A percentile compares a stretch with the other conserved stretches of the same genome.
Evolutionary conservation across 495 filamentous ascomycete species (phyloP).

Genomic region (Cryomyces minteri): DNA sequence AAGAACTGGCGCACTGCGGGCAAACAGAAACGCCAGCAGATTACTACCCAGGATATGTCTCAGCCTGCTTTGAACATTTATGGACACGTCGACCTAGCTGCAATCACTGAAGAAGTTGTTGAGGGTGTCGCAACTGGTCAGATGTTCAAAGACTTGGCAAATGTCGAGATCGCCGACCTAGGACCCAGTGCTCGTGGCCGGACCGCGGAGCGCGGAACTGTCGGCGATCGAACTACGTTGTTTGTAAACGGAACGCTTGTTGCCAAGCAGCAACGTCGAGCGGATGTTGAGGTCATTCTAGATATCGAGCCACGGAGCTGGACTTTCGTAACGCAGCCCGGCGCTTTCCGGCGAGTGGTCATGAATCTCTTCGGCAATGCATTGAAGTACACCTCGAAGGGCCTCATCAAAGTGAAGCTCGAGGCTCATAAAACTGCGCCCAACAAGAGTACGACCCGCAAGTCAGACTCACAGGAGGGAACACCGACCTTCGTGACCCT

Average conservation of each 20-base stretch:
- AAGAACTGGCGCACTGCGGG: slow-evolving; percentile 4
- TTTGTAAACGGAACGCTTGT: too few species aligned
- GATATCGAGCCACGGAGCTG: slow-evolving; percentile 6
- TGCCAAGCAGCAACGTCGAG: neutral
- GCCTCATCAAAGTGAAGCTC: slow-evolving; percentile 13
- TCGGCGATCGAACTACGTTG: too few species aligned
- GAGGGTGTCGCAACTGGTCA: slow-evolving; percentile 13
- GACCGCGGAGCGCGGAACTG: neutral
- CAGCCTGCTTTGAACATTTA: slow-evolving; percentile 2
- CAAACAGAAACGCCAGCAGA: neutral
- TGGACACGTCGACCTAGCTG: slow-evolving; percentile 10
- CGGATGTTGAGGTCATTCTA: slow-evolving; percentile 6
- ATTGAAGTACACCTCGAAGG: slow-evolving; percentile 18
- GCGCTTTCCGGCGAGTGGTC: slow-evolving; percentile 10
- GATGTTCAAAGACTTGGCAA: slow-evolving; percentile 2
- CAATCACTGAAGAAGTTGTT: slow-evolving; percentile 15
- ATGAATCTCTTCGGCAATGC: slow-evolving; percentile 20
- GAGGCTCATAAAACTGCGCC: neutral
- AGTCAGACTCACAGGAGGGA: neutral
- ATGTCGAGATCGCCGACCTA: neutral
- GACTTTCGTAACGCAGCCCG: slow-evolving; percentile 4
- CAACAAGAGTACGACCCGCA: neutral
- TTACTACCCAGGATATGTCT: neutral
- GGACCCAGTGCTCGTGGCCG: neutral
- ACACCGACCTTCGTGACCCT: slow-evolving; percentile 4